These are phyloP conservation scores for Plenodomus lindquistii DNA, from an alignment of 2,329 filamentous ascomycete species.

Conservation along the genomic window DNA sequence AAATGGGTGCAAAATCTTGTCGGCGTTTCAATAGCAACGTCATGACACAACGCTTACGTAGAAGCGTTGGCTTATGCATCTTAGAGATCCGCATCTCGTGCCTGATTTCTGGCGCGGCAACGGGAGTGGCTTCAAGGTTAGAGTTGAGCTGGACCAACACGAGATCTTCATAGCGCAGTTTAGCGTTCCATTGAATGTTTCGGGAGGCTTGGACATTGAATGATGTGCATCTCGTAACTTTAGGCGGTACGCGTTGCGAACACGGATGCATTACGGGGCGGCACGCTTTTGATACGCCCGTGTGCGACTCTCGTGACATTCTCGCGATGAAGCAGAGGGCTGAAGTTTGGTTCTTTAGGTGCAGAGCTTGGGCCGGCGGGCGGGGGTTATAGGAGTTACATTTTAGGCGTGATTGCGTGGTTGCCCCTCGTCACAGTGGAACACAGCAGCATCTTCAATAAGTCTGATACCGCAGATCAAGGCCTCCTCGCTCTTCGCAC, in stretches of 20 bases:
- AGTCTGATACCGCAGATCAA: background rate
- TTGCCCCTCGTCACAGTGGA: slow-evolving; percentile 20
- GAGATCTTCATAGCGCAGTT: background rate
- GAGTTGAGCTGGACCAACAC: background rate
- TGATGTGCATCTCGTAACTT: background rate
- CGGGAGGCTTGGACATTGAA: background rate
- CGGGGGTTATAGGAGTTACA: slow-evolving; percentile 23
- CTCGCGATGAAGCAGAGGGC: slow-evolving; percentile 22
- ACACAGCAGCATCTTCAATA: slow-evolving; percentile 6
- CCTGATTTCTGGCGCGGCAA: background rate
- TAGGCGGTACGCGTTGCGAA: slow-evolving; percentile 9
- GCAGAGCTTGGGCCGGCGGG: slow-evolving; percentile 22
- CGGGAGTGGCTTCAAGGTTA: background rate
- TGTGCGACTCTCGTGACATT: slow-evolving; percentile 18
- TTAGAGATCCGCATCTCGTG: slow-evolving; percentile 1
- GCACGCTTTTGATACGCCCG: slow-evolving; percentile 7
- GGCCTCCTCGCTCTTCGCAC: slow-evolving; percentile 4
- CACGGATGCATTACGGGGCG: slow-evolving; percentile 10
- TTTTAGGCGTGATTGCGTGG: slow-evolving; percentile 22
- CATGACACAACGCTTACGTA: slow-evolving; percentile 11
- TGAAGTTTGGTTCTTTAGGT: slow-evolving; percentile 21
- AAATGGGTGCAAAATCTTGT: slow-evolving; percentile 6
- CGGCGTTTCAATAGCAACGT: slow-evolving; percentile 12
- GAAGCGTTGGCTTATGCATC: slow-evolving; percentile 9
- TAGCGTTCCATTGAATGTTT: background rate